These are phyloP conservation scores for Chrysanthemum seticuspe DNA, from an alignment of 129 eudicot genomes.

Conservation along the genomic window DNA sequence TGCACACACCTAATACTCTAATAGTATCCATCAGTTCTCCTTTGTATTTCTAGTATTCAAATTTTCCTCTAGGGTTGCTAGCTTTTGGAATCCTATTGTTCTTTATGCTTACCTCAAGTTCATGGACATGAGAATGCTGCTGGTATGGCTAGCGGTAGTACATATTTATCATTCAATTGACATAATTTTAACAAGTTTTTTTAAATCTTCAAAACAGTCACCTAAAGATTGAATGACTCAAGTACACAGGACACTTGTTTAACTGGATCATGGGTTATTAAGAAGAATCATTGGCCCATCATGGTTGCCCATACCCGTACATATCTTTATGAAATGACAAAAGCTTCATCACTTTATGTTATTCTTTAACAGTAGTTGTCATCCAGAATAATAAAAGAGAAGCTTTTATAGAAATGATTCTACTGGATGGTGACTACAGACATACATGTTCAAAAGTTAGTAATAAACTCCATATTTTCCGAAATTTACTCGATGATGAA, in stretches of 20 bases:
- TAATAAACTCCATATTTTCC: slow-evolving; percentile 13
- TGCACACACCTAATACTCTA: background rate
- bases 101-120: slow-evolving; percentile 6
- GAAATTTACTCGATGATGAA: background rate
- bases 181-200: slow-evolving; percentile 6
- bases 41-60: background rate
- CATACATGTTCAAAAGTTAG: slow-evolving; percentile 13
- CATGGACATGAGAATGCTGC: slow-evolving; percentile 16
- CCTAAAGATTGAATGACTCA: slow-evolving; percentile 19
- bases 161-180: background rate
- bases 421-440: slow-evolving; percentile 25
- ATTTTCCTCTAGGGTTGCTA: slow-evolving; percentile 11
- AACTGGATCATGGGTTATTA: slow-evolving; percentile 24
- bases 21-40: background rate
- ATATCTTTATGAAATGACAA: slow-evolving; percentile 39
- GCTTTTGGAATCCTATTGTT: background rate
- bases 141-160: slow-evolving; percentile 13
- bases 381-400: slow-evolving; percentile 28
- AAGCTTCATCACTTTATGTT: slow-evolving; percentile 23
- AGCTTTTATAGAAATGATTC: slow-evolving; percentile 23
- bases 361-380: slow-evolving; percentile 32
- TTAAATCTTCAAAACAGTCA: background rate
- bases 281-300: slow-evolving; percentile 29
- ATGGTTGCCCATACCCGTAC: slow-evolving; percentile 34
- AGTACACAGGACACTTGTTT: slow-evolving; percentile 16